These are phyloP conservation scores for Raffaelea ambrosiae DNA, from an alignment of 2,329 filamentous ascomycete species.

Conservation along the genomic window DNA sequence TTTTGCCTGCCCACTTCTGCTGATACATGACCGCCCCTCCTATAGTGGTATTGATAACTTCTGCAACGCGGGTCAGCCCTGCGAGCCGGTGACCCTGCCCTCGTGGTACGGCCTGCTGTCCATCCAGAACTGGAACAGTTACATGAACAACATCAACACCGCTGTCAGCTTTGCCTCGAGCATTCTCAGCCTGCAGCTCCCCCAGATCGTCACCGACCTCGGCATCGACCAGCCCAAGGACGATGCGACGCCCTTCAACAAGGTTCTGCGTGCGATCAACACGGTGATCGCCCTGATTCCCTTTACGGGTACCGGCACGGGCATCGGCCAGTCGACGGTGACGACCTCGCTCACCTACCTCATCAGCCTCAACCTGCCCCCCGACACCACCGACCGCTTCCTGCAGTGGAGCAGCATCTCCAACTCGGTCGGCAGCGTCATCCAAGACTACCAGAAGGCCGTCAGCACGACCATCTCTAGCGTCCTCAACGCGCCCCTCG, in stretches of 20 bases:
- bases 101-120: neutral
- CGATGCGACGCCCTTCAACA: neutral
- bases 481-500: neutral
- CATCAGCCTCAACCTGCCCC: neutral
- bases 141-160: neutral
- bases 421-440: neutral
- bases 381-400: neutral
- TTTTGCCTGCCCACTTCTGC: too few relatives aligned
- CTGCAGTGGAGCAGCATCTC: neutral
- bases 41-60: neutral
- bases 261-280: neutral
- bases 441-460: neutral
- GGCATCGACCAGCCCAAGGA: neutral
- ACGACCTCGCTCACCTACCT: neutral
- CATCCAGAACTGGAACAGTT: neutral
- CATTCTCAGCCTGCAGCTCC: neutral
- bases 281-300: neutral
- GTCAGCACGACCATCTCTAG: neutral
- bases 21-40: too few relatives aligned
- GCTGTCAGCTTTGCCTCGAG: neutral
- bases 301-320: neutral
- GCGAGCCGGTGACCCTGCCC: neutral
- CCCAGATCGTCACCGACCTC: neutral
- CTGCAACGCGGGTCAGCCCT: neutral
- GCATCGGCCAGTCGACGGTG: neutral